A percentile compares a stretch with the other conserved stretches of the same genome.
Evolutionary conservation across 192 early-diverging fungal species (phyloP).

Genomic region (Rhizophlyctis rosea): DNA sequence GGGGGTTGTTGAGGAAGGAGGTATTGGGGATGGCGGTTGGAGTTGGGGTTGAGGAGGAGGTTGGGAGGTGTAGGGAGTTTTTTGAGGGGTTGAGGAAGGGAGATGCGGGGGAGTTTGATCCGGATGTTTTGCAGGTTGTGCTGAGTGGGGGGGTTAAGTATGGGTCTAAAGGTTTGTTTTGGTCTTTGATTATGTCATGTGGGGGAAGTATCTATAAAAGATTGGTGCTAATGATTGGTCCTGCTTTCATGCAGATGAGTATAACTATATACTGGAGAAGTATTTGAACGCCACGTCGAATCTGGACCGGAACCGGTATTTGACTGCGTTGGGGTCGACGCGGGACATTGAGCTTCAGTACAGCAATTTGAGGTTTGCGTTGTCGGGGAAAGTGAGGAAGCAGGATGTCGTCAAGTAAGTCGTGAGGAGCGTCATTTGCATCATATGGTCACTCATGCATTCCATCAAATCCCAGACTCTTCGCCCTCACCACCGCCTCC

Average conservation of each 20-base stretch:
- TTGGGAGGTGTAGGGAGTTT: slow-evolving; percentile 18
- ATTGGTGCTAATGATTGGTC: not conserved
- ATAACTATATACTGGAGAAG: slow-evolving; percentile 29
- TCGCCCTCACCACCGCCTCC: slow-evolving; percentile 14
- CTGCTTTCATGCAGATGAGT: slow-evolving; percentile 13
- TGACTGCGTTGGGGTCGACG: slow-evolving; percentile 25
- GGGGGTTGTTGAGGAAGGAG: slow-evolving; percentile 20
- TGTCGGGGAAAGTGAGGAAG: slow-evolving; percentile 22
- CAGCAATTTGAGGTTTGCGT: slow-evolving; percentile 21
- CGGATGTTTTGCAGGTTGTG: slow-evolving; percentile 34
- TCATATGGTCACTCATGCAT: too few species aligned
- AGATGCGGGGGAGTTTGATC: not conserved
- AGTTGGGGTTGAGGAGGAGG: slow-evolving; percentile 11
- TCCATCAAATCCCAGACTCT: too few species aligned
- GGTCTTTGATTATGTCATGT: too few species aligned
- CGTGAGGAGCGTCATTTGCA: not conserved
- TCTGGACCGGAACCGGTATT: slow-evolving; percentile 24
- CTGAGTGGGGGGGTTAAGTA: slow-evolving; percentile 36
- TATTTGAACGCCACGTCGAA: slow-evolving; percentile 30
- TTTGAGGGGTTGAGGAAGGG: slow-evolving; percentile 17
- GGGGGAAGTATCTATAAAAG: not conserved
- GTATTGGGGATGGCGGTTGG: slow-evolving; percentile 26
- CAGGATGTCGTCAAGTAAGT: slow-evolving; percentile 16
- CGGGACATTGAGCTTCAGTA: slow-evolving; percentile 19
- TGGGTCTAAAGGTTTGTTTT: slow-evolving; percentile 15